Conservation (phyloP, 179 eudicot genomes). For the Beta corolliflora region DNA sequence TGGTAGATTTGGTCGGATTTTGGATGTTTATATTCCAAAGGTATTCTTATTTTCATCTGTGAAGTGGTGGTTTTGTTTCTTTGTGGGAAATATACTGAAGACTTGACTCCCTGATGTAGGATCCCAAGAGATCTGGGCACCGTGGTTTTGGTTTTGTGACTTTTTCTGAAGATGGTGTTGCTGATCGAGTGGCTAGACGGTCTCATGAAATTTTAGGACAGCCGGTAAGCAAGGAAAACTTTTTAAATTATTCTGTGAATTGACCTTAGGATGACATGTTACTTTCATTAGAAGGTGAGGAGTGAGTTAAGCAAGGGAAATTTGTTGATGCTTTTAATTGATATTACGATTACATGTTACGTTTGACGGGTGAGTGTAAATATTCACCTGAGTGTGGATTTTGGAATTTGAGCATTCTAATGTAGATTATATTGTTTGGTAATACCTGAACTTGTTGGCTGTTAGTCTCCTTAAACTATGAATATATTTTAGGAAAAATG, state of each 20-base stretch:
- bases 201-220: slow-evolving; percentile 97
- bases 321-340: not conserved
- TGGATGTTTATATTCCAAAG: slow-evolving; percentile 94
- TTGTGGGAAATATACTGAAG: not conserved
- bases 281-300: not conserved
- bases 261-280: not conserved
- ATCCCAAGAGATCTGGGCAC: slow-evolving; percentile 94
- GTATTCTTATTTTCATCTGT: slow-evolving; percentile 31
- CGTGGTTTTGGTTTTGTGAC: slow-evolving; percentile 99
- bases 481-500: not conserved
- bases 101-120: slow-evolving; percentile 44
- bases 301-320: slow-evolving; percentile 23
- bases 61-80: not conserved
- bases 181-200: slow-evolving; percentile 90
- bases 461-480: not conserved
- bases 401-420: not conserved
- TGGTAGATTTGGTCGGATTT: slow-evolving; percentile 90
- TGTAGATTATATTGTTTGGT: not conserved
- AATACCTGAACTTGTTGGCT: not conserved
- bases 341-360: not conserved
- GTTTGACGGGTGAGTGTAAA: not conserved
- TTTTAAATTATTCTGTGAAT: not conserved
- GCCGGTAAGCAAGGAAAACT: slow-evolving; percentile 48
- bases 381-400: not conserved
- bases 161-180: slow-evolving; percentile 94